Percentiles rank a stretch among this genome's conserved stretches.
Evolutionary conservation across 495 filamentous ascomycete species (phyloP).

Genomic region (Cercophora samala): DNA sequence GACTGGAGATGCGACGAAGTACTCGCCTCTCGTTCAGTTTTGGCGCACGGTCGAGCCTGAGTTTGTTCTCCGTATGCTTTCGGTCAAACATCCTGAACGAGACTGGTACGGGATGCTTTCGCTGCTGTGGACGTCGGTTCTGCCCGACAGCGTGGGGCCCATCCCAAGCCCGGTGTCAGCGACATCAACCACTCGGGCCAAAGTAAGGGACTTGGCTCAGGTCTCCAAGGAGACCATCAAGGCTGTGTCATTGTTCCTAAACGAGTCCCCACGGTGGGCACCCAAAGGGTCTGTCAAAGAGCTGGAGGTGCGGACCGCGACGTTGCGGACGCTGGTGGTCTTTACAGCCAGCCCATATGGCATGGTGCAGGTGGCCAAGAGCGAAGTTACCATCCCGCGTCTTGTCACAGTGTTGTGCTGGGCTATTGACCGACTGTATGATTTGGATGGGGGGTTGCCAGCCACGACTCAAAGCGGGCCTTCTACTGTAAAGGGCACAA

Average conservation of each 20-base stretch:
- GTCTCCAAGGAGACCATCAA: constrained; percentile 41
- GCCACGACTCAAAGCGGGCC: not conserved
- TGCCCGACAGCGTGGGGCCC: constrained; percentile 44
- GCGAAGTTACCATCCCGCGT: constrained; percentile 41
- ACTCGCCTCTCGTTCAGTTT: constrained; percentile 34
- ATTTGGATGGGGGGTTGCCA: constrained; percentile 33
- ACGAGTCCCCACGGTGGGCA: constrained; percentile 41
- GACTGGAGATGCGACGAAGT: constrained; percentile 12
- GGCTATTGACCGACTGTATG: constrained; percentile 45
- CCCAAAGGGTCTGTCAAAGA: constrained; percentile 30
- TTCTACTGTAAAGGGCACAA: no score
- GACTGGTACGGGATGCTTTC: constrained; percentile 42
- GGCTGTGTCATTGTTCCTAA: constrained; percentile 39
- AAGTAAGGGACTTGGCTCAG: constrained; percentile 25
- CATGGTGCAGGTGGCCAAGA: constrained; percentile 36
- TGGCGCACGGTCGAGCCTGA: constrained; percentile 47
- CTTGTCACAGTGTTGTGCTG: constrained; percentile 39
- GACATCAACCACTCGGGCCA: constrained; percentile 9
- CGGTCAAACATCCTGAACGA: constrained; percentile 42
- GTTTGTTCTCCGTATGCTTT: constrained; percentile 45
- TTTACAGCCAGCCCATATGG: constrained; percentile 43
- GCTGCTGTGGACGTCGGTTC: constrained; percentile 42
- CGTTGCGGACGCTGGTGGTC: constrained; percentile 36
- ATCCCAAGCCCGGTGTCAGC: constrained; percentile 30
- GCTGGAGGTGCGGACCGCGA: constrained; percentile 28